Conservation (phyloP, 1,139 yeast genomes). For the Nematodospora anomalae region DNA sequence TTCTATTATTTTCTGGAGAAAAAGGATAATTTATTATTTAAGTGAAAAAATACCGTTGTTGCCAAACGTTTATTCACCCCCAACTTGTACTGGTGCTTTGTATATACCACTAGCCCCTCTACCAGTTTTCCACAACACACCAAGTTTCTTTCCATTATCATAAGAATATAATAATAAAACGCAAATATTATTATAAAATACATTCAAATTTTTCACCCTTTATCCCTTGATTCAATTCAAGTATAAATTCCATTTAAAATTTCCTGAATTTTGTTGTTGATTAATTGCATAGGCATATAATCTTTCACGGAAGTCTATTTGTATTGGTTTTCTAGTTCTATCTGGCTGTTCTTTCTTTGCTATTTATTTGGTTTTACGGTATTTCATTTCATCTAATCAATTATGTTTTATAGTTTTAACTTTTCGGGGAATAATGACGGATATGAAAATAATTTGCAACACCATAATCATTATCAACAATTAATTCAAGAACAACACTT, state of each 20-base stretch:
- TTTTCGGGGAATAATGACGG: background rate
- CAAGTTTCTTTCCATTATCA: background rate
- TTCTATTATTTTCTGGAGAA: background rate
- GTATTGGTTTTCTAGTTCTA: background rate
- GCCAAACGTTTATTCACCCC: background rate
- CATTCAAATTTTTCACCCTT: too few relatives aligned
- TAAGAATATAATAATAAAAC: background rate
- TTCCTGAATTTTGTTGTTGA: background rate
- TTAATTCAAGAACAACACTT: constrained; percentile 6
- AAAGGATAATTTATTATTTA: background rate
- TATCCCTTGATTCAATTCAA: background rate
- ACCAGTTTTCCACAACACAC: background rate
- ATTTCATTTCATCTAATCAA: background rate
- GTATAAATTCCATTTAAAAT: background rate
- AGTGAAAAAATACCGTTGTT: background rate
- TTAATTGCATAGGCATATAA: too few relatives aligned
- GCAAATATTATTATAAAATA: too few relatives aligned
- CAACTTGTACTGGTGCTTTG: too few relatives aligned
- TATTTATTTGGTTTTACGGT: background rate
- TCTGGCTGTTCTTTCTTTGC: background rate
- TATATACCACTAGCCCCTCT: background rate
- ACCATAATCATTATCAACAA: background rate
- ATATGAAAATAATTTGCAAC: background rate
- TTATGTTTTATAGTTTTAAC: background rate
- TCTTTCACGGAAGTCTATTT: background rate